phyloP scores from a whole-genome alignment of 176 grass and related monocot species.

The Saccharum officinarum region DNA sequence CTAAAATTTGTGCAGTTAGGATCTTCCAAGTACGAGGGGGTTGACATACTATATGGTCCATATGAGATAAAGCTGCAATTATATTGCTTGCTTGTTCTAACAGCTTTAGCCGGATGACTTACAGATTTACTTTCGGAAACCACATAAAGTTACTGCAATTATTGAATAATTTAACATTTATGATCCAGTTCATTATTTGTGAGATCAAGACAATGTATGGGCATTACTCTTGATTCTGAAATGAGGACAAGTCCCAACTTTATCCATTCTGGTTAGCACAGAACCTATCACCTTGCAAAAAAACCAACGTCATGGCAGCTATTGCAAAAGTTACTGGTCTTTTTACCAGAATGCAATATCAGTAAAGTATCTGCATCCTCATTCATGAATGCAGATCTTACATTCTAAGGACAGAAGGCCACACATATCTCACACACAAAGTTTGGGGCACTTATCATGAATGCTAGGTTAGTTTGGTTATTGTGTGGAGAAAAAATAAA shows the following conservation, averaged over 20 bases:
- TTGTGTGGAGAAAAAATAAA: background rate
- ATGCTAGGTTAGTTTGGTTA: background rate
- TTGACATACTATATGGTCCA: background rate
- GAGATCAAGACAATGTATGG: background rate
- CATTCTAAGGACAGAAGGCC: background rate
- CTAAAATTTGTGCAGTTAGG: background rate
- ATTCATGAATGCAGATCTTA: background rate
- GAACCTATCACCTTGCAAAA: background rate
- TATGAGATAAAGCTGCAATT: background rate
- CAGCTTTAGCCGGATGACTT: background rate
- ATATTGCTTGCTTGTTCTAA: background rate
- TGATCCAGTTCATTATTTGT: background rate
- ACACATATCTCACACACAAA: background rate
- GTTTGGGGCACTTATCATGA: background rate
- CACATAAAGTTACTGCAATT: background rate
- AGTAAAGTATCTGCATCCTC: background rate
- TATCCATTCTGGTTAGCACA: background rate
- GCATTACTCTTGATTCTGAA: background rate
- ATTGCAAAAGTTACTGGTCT: background rate
- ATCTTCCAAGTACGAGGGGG: background rate
- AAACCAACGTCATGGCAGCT: background rate
- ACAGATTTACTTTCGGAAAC: background rate
- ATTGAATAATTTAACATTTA: background rate
- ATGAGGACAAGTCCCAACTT: constrained; percentile 13
- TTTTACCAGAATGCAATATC: constrained; percentile 17